Evolutionary conservation across 805 yeast genomes (phyloP), one percentile per base, ranked within the genome.

Genomic region (Wickerhamomyces chambardii): DNA sequence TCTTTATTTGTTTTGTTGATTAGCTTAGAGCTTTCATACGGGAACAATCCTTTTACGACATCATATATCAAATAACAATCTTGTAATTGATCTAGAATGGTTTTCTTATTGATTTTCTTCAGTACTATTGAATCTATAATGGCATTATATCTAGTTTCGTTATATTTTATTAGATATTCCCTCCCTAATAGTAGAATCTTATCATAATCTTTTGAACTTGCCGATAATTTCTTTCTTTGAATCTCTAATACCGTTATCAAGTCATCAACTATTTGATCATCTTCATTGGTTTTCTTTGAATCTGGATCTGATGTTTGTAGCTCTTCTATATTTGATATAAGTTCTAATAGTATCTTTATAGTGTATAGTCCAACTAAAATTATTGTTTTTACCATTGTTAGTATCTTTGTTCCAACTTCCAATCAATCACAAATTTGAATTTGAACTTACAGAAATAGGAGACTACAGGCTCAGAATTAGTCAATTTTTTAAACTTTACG

Each of bases 321-420:
- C 15, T 29, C 21, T 10, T 29, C 19, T 19, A 29, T 18, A 10
- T 22, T 11, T 8, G 32, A 19, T 3, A 33, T 24, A 3, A 30
- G 22, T 6, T 39, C 43, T 10, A 42, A 25, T 4, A 39, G 26
- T 6, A 37, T 29, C 32, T 42, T 38, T 8, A 35, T 24, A 3
- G 39, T 30, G 15, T 35, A 35, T 3, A 42, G 28, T 3, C 45
- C 45, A 28, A 40, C 42, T 26, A 29, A 17, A 24, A n/a, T n/a
- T n/a, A n/a, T n/a, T n/a, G n/a, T n/a, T n/a, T n/a, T n/a, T n/a
- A n/a, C n/a, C n/a, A n/a, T n/a, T n/a, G n/a, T n/a, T n/a, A n/a
- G n/a, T n/a, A n/a, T n/a, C n/a, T n/a, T n/a, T n/a, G n/a, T n/a
- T n/a, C n/a, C n/a, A n/a, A n/a, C n/a, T n/a, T n/a, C n/a, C n/a